Percentiles rank a stretch among this genome's conserved stretches.
phyloP scores from a whole-genome alignment of 2,329 filamentous ascomycete genomes.

The Venturia carpophila region DNA sequence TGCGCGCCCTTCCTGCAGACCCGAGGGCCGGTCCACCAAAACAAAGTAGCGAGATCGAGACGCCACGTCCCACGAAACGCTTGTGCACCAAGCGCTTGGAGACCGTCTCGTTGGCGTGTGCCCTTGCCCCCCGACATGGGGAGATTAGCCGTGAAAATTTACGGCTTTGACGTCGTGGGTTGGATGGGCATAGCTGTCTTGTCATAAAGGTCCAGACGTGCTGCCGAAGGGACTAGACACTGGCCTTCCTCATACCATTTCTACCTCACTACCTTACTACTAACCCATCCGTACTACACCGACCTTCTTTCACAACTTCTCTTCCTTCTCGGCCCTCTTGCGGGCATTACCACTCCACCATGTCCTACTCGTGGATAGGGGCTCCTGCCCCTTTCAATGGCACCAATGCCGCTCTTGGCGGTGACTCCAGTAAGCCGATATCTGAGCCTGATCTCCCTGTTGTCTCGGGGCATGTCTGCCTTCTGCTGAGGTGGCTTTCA shows the following conservation, averaged over 20 bases:
- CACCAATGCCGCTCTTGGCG: slow-evolving; percentile 56
- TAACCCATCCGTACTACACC: neutral
- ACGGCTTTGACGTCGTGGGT: slow-evolving; percentile 15
- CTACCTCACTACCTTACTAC: neutral
- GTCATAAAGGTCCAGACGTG: slow-evolving; percentile 7
- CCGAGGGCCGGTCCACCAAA: slow-evolving; percentile 15
- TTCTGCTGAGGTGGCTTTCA: neutral
- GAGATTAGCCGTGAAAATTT: slow-evolving; percentile 15
- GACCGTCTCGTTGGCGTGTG: slow-evolving; percentile 9
- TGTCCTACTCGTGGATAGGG: slow-evolving; percentile 44
- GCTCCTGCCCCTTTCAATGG: slow-evolving; percentile 41
- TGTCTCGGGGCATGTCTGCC: neutral
- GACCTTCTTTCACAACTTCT: slow-evolving; percentile 14
- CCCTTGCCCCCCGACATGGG: slow-evolving; percentile 9
- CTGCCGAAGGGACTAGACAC: neutral
- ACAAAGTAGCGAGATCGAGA: slow-evolving; percentile 18
- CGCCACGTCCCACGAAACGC: slow-evolving; percentile 19
- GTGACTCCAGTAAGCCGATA: slow-evolving; percentile 63
- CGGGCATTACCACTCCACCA: slow-evolving; percentile 23
- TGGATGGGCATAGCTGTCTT: neutral
- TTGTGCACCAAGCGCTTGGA: slow-evolving; percentile 17
- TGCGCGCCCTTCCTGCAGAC: neutral
- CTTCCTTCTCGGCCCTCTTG: neutral
- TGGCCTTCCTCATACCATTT: slow-evolving; percentile 2
- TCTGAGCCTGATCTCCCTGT: neutral